Percentiles rank a stretch among this genome's conserved stretches.
These are phyloP conservation scores for Phytophthora quininea DNA, from an alignment of 352 stramenopile species.

Conservation along the genomic window DNA sequence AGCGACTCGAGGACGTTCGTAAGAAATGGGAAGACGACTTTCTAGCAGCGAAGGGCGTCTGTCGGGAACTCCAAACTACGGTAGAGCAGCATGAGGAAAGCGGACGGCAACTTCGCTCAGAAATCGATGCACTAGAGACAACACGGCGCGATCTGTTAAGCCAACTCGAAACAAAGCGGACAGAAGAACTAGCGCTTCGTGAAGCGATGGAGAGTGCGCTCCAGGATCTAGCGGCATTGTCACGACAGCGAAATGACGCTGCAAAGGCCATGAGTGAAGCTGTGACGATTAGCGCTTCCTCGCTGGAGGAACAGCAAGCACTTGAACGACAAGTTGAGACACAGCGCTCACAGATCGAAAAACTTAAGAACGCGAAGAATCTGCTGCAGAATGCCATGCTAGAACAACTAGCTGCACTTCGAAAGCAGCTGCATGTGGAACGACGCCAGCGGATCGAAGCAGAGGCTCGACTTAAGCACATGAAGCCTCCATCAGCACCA, in stretches of 20 bases:
- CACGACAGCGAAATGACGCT: slow-evolving; percentile 77
- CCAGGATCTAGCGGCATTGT: slow-evolving; percentile 66
- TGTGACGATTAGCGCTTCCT: slow-evolving; percentile 81
- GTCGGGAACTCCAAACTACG: slow-evolving; percentile 48
- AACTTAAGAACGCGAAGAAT: slow-evolving; percentile 79
- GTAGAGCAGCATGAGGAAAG: slow-evolving; percentile 45
- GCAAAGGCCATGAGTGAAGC: slow-evolving; percentile 86
- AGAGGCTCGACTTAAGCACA: slow-evolving; percentile 71
- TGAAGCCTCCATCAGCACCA: slow-evolving; percentile 18
- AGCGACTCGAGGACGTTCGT: slow-evolving; percentile 37
- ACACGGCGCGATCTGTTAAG: slow-evolving; percentile 36
- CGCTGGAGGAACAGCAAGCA: slow-evolving; percentile 77
- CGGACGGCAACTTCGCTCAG: slow-evolving; percentile 25
- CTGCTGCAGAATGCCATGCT: slow-evolving; percentile 85
- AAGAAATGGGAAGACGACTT: slow-evolving; percentile 57
- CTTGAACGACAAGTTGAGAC: slow-evolving; percentile 62
- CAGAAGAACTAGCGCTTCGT: slow-evolving; percentile 56
- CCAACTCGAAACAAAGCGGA: slow-evolving; percentile 51
- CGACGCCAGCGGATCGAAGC: slow-evolving; percentile 68
- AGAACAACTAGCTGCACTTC: slow-evolving; percentile 73
- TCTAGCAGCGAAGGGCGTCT: slow-evolving; percentile 55
- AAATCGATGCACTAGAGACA: slow-evolving; percentile 34
- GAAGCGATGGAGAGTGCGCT: slow-evolving; percentile 72
- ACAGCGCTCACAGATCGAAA: slow-evolving; percentile 74
- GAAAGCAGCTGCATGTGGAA: slow-evolving; percentile 81